phyloP scores from a whole-genome alignment of 371 early-diverging fungal species.

The Coemansia sp. region DNA sequence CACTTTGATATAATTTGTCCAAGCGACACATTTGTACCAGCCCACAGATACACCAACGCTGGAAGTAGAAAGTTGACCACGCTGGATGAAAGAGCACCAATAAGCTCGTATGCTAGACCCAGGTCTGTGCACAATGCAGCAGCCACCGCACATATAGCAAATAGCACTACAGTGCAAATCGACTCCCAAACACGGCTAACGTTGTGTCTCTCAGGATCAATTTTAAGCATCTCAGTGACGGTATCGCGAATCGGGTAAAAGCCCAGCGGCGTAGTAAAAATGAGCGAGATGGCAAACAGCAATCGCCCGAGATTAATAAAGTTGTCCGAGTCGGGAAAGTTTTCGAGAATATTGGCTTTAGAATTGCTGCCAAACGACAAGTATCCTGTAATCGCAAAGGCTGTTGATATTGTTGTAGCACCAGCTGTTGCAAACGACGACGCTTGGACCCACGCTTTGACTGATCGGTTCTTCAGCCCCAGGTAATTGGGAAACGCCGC shows the following conservation, averaged over 20 bases:
- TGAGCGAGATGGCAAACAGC: slow-evolving; percentile 73
- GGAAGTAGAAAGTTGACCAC: slow-evolving; percentile 37
- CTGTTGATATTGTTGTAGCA: slow-evolving; percentile 66
- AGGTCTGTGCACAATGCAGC: slow-evolving; percentile 53
- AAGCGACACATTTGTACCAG: slow-evolving; percentile 32
- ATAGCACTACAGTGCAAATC: slow-evolving; percentile 22
- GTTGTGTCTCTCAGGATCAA: slow-evolving; percentile 21
- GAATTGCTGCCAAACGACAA: slow-evolving; percentile 69
- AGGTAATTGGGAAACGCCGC: slow-evolving; percentile 74
- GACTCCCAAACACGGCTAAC: slow-evolving; percentile 17
- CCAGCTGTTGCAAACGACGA: slow-evolving; percentile 58
- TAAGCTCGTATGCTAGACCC: slow-evolving; percentile 72
- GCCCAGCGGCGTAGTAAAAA: slow-evolving; percentile 71
- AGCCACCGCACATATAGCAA: slow-evolving; percentile 14
- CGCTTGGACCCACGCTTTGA: slow-evolving; percentile 31
- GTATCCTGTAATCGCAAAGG: slow-evolving; percentile 67
- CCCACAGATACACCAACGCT: slow-evolving; percentile 28
- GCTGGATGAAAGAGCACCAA: slow-evolving; percentile 54
- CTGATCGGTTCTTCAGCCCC: slow-evolving; percentile 62
- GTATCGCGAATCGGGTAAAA: slow-evolving; percentile 76
- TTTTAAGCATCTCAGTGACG: slow-evolving; percentile 34
- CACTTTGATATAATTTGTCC: not conserved
- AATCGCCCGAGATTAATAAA: slow-evolving; percentile 73
- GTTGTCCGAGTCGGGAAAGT: slow-evolving; percentile 66
- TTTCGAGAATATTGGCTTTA: slow-evolving; percentile 72